Conservation (phyloP, 208 protist species). For the Strigomonas culicis region DNA sequence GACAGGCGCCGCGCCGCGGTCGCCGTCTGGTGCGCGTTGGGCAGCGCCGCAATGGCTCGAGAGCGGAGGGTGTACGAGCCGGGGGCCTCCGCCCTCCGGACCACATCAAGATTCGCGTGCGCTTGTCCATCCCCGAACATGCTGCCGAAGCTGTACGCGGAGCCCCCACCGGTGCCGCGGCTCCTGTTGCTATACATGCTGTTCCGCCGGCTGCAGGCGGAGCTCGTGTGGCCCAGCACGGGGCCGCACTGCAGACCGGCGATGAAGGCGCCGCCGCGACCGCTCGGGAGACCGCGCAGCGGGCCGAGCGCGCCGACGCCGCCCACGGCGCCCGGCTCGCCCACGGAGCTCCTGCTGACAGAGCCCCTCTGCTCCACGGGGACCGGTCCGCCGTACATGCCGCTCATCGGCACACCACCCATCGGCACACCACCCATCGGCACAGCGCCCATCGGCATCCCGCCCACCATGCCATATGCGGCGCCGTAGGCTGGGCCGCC, state of each 20-base stretch:
- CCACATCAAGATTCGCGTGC: slow-evolving; percentile 32
- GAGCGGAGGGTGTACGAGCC: slow-evolving; percentile 45
- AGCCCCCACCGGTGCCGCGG: slow-evolving; percentile 26
- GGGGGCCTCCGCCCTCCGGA: slow-evolving; percentile 34
- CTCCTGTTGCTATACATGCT: slow-evolving; percentile 34
- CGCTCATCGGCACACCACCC: slow-evolving; percentile 5
- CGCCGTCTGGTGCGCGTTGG: too few species aligned
- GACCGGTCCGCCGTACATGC: slow-evolving; percentile 17
- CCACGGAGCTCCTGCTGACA: background rate
- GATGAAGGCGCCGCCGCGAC: slow-evolving; percentile 22
- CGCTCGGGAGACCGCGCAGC: slow-evolving; percentile 15
- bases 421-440: too few species aligned
- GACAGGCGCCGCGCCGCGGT: too few species aligned
- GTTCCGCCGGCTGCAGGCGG: slow-evolving; percentile 35
- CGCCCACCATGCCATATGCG: too few species aligned
- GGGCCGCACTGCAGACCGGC: slow-evolving; percentile 40
- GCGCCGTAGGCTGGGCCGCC: slow-evolving; percentile 10
- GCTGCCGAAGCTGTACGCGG: slow-evolving; percentile 47
- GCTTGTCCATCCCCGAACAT: slow-evolving; percentile 28
- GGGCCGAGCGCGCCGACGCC: slow-evolving; percentile 18
- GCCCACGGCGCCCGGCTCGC: slow-evolving; percentile 13
- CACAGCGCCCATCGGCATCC: too few species aligned
- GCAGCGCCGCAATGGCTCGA: too few species aligned
- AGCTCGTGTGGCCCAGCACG: slow-evolving; percentile 30
- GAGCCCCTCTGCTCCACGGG: background rate